Base-by-base conservation (phyloP, 768 basidiomycete species). In the Podaxis sp. region DNA sequence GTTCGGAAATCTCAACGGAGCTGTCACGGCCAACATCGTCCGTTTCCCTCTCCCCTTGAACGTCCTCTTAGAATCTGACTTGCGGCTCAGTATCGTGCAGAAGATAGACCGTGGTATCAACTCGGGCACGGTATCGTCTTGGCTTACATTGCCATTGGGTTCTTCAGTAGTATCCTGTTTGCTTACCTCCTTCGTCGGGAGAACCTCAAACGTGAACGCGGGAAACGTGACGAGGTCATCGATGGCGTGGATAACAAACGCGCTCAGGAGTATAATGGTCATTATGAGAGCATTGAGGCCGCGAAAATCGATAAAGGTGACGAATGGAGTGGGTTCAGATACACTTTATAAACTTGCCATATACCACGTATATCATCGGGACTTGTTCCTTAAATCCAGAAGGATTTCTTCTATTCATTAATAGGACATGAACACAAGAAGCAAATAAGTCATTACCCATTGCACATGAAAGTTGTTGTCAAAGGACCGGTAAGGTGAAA, bases 311-410 rank as follows among this genome's bases (percentile, higher is more conserved):
- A 82, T 48, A 90, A 88, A 68, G 89, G 89, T 2, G 90, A 90
- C 67, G 72, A 79, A 57, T 91, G 88, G 89, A 90, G 88, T 68
- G 87, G 89, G n/a, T 91, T 89, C 72, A 79, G 85, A 63, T 90
- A 90, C 74, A 82, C 79, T 1, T 67, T 85, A 49, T 87, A 42
- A 42, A 17, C 12, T 42, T n/a, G 33, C 40, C 40, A 42, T 17
- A 42, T 42, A 15, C 40, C 17, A n/a, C 15, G 4, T n/a, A n/a
- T 42, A 42, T 13, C 17, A 77, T 52, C 44, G 51, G 19, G 22
- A 19, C 36, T 44, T 46, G 33, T 6, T 24, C 42, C 52, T 13
- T 52, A 30, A 8, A 30, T 38, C 38, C n/a, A 12, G 66, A 66
- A 70, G 15, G 64, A 55, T 65, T 63, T 62, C 57, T 66, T 61